Conservation (phyloP, 176 grass and related monocot genomes). For the Oryza punctata region DNA sequence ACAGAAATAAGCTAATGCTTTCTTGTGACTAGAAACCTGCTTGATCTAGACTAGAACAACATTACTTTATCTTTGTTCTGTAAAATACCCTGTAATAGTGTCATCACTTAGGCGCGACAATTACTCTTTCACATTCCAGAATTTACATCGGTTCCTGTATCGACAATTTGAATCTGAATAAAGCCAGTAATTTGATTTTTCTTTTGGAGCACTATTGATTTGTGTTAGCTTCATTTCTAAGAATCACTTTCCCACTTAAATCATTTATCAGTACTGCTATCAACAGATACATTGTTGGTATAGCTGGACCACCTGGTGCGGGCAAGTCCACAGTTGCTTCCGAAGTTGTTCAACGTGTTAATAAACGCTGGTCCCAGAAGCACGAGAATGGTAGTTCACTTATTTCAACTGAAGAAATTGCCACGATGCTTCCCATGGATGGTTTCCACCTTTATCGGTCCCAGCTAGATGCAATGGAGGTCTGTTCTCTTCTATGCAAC, state of each 20-base stretch:
- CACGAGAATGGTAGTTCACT: constrained; percentile 20
- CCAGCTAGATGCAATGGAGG: constrained; percentile 91
- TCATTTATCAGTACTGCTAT: constrained; percentile 13
- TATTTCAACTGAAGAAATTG: constrained; percentile 50
- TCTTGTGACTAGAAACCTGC: neutral
- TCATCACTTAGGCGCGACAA: neutral
- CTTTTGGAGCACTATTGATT: neutral
- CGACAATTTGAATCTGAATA: neutral
- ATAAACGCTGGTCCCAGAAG: constrained; percentile 65
- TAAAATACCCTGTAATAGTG: neutral
- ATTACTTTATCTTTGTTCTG: neutral
- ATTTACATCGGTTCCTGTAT: neutral
- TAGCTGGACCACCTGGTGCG: constrained; percentile 90
- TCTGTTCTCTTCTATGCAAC: constrained; percentile 38
- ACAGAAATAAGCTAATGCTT: neutral
- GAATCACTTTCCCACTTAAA: constrained; percentile 1
- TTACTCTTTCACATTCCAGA: neutral
- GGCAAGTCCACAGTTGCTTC: constrained; percentile 87
- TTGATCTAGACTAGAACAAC: neutral
- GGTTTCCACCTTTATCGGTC: constrained; percentile 95
- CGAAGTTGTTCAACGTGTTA: constrained; percentile 75
- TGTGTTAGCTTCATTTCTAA: neutral
- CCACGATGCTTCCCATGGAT: constrained; percentile 87
- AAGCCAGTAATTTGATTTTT: constrained; percentile 3
- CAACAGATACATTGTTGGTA: constrained; percentile 81